phyloP scores from a whole-genome alignment of 108 stramenopile genomes.

The Fragilariopsis cylindrus region DNA sequence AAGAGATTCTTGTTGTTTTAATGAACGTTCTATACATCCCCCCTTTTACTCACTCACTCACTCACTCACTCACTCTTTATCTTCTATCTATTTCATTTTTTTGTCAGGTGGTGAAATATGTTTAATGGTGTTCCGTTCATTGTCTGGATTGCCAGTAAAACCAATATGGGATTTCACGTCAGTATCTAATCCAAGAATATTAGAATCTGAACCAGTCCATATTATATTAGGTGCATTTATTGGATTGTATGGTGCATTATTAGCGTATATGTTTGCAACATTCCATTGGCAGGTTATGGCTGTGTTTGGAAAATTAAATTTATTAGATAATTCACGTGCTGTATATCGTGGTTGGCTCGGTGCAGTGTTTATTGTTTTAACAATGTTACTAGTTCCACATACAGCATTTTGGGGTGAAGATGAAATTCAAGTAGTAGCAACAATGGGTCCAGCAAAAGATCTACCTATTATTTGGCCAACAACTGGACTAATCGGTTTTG shows the following conservation, averaged over 20 bases:
- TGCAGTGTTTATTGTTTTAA: constrained; percentile 32
- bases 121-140: constrained; percentile 52
- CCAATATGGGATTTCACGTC: constrained; percentile 53
- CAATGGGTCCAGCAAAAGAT: constrained; percentile 45
- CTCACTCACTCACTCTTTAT: no score
- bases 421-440: constrained; percentile 55
- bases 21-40: no score
- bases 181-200: background rate
- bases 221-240: constrained; percentile 43
- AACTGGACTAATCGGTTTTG: constrained; percentile 56
- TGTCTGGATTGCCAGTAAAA: constrained; percentile 48
- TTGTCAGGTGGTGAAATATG: constrained; percentile 60
- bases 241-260: constrained; percentile 57
- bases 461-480: constrained; percentile 64
- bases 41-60: no score
- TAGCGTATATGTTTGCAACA: constrained; percentile 50
- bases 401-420: constrained; percentile 72
- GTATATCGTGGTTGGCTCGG: constrained; percentile 54
- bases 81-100: no score
- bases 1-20: no score
- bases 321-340: constrained; percentile 53
- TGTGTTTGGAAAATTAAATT: constrained; percentile 31
- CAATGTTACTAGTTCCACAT: constrained; percentile 63
- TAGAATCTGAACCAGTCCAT: constrained; percentile 33
- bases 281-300: constrained; percentile 55